A percentile compares a stretch with the other conserved stretches of the same genome.
Evolutionary conservation across 2,329 filamentous ascomycete species (phyloP).

Genomic region (Ophiostoma triangulosporum): DNA sequence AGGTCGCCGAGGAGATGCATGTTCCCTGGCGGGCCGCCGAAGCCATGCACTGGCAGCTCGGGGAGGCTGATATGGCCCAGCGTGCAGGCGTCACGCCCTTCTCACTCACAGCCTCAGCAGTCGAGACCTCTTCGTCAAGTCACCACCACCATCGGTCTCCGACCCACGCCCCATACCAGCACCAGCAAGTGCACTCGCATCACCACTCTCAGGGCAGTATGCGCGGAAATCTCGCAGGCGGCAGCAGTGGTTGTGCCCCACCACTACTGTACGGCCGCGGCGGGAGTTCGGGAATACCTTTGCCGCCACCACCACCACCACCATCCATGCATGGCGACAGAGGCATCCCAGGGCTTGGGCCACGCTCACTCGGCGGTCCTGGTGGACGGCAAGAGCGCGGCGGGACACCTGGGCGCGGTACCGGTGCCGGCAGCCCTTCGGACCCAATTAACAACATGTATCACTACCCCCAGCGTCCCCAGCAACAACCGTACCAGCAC

Average conservation of each 20-base stretch:
- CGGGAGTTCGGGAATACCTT: conserved; percentile 6
- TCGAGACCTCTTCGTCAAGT: conserved; percentile 21
- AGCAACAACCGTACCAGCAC: conserved; percentile 17
- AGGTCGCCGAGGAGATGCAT: conserved; percentile 86
- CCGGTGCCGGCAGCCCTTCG: not conserved
- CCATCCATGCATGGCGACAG: conserved; percentile 9
- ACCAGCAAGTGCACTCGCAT: conserved; percentile 12
- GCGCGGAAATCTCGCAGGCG: conserved; percentile 28
- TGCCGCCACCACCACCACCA: conserved; percentile 10
- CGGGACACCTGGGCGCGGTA: conserved; percentile 3
- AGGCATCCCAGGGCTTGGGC: not conserved
- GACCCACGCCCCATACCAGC: conserved; percentile 16
- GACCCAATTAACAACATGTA: conserved; percentile 10
- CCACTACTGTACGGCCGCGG: conserved; percentile 29
- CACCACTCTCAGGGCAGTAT: conserved; percentile 23
- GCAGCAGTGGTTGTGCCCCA: not conserved
- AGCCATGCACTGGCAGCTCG: conserved; percentile 96
- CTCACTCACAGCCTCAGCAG: conserved; percentile 43
- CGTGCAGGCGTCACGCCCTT: conserved; percentile 85
- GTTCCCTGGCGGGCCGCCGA: conserved; percentile 93
- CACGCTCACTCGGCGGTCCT: not conserved
- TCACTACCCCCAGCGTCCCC: conserved; percentile 20
- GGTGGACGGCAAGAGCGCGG: conserved; percentile 1
- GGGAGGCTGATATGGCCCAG: conserved; percentile 84
- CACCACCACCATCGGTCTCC: conserved; percentile 25